Conservation (phyloP, 768 basidiomycete genomes). For the Lyophyllum semitale region DNA sequence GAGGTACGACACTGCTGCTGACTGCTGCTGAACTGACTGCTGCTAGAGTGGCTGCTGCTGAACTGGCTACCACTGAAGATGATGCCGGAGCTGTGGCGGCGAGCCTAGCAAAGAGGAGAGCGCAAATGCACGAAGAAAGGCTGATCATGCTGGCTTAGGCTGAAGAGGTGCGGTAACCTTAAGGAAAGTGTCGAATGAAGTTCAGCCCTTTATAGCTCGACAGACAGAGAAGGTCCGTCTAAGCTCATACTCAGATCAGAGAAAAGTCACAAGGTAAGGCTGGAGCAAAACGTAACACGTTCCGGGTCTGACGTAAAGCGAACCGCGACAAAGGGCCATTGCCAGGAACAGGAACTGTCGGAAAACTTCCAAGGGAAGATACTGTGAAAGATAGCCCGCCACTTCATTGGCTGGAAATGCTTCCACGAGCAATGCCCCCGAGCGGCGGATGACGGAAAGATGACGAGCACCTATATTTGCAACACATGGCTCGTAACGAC, state of each 20-base stretch:
- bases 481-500: not conserved
- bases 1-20: no score
- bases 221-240: not conserved
- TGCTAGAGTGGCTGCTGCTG: no score
- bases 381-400: not conserved
- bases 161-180: not conserved
- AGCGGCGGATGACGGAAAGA: not conserved
- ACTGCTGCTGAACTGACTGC: conserved; percentile 16
- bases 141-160: conserved; percentile 33
- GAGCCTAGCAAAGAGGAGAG: conserved; percentile 32
- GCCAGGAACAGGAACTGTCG: conserved; percentile 1
- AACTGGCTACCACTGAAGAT: conserved; percentile 14
- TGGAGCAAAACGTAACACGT: not conserved
- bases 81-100: conserved; percentile 29
- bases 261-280: not conserved
- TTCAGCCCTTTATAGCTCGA: conserved; percentile 10
- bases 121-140: conserved; percentile 33
- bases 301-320: conserved; percentile 1
- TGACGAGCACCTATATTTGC: not conserved
- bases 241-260: conserved; percentile 1
- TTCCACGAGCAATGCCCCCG: not conserved
- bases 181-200: not conserved
- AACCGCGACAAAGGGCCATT: not conserved
- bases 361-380: not conserved
- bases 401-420: not conserved